These are phyloP conservation scores for Xylaria nigripes DNA, from an alignment of 495 filamentous ascomycete species.

Conservation along the genomic window DNA sequence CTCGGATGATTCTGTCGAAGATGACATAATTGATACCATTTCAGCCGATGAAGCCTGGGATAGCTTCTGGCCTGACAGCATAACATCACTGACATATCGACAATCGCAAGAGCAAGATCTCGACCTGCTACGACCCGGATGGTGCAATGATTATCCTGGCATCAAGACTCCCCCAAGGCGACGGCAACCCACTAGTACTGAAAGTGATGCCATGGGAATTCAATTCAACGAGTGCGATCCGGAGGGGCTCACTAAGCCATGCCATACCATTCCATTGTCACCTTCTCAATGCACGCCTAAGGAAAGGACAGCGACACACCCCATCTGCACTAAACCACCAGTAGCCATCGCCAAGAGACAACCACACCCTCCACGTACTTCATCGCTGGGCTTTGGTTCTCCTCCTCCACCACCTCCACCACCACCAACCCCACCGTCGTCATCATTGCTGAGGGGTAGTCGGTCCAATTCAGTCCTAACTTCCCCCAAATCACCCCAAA, in stretches of 20 bases:
- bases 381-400: constrained; percentile 17
- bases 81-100: background rate
- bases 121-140: constrained; percentile 12
- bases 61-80: constrained; percentile 21
- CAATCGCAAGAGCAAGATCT: constrained; percentile 15
- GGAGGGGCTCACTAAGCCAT: constrained; percentile 1
- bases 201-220: constrained; percentile 11
- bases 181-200: background rate
- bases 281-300: constrained; percentile 10
- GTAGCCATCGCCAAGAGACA: constrained; percentile 1
- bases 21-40: constrained; percentile 20
- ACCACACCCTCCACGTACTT: constrained; percentile 21
- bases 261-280: background rate
- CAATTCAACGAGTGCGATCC: background rate
- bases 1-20: constrained; percentile 24
- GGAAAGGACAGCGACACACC: constrained; percentile 13
- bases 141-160: constrained; percentile 8
- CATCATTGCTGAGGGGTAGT: constrained; percentile 6
- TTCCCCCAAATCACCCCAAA: constrained; percentile 7
- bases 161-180: constrained; percentile 2
- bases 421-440: too few species aligned
- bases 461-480: constrained; percentile 15
- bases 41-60: constrained; percentile 24
- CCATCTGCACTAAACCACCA: constrained; percentile 19
- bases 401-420: constrained; percentile 12